phyloP scores from a whole-genome alignment of 1,284 basidiomycete species.

The Porodaedalea pini region DNA sequence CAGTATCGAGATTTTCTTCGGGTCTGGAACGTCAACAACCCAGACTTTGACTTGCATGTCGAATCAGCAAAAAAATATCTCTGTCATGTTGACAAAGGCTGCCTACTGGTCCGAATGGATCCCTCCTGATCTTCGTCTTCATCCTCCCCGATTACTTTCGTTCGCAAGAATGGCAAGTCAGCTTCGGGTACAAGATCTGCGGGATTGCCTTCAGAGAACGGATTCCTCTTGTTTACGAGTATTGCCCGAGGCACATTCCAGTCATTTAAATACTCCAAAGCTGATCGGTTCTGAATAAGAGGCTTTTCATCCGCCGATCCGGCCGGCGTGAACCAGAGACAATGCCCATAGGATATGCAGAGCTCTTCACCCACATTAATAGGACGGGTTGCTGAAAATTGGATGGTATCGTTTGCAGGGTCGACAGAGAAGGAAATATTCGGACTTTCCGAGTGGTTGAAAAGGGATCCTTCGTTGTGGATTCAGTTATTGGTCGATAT shows the following conservation, averaged over 20 bases:
- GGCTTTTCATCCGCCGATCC: conserved; percentile 25
- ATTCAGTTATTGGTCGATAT: conserved; percentile 5
- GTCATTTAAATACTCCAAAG: conserved; percentile 32
- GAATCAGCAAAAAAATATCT: conserved; percentile 5
- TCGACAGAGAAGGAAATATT: conserved; percentile 71
- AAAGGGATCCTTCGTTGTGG: conserved; percentile 59
- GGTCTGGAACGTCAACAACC: conserved; percentile 81
- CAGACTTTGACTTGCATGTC: conserved; percentile 60
- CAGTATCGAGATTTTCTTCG: conserved; percentile 55
- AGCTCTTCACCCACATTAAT: conserved; percentile 68
- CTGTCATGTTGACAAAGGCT: conserved; percentile 4
- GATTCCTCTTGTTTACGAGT: conserved; percentile 26
- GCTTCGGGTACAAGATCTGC: conserved; percentile 49
- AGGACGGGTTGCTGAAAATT: conserved; percentile 55
- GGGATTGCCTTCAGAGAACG: conserved; percentile 36
- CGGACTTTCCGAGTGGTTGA: conserved; percentile 71
- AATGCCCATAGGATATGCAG: conserved; percentile 74
- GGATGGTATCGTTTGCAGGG: conserved; percentile 53
- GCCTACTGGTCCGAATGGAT: conserved; percentile 54
- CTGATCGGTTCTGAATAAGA: conserved; percentile 16
- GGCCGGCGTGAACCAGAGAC: conserved; percentile 57
- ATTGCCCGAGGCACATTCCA: conserved; percentile 45
- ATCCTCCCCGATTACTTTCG: conserved; percentile 50
- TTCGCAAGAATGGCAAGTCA: conserved; percentile 59
- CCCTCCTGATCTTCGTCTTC: conserved; percentile 59